phyloP scores from a whole-genome alignment of 441 rosid species.

The Jatropha podagrica region DNA sequence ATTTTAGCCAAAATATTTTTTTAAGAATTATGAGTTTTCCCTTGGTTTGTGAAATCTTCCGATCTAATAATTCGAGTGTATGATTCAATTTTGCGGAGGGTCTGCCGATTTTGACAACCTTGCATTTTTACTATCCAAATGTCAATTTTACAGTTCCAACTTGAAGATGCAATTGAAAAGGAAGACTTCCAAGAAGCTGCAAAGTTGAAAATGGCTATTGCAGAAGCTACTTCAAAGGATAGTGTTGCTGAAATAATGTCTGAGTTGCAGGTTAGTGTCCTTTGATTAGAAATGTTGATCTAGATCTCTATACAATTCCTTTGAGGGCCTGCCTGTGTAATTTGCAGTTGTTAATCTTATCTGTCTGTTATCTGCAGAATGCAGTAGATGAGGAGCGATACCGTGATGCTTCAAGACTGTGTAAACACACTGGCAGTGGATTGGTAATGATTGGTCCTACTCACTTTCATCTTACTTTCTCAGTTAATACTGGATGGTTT shows the following conservation, averaged over 20 bases:
- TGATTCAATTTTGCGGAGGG: too few relatives aligned
- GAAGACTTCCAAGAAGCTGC: slow-evolving; percentile 90
- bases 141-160: slow-evolving; percentile 59
- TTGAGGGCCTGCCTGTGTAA: slow-evolving; percentile 5
- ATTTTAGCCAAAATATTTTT: too few relatives aligned
- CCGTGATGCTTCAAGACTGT: slow-evolving; percentile 78
- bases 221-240: slow-evolving; percentile 68
- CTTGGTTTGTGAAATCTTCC: too few relatives aligned
- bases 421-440: slow-evolving; percentile 82
- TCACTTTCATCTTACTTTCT: slow-evolving; percentile 1
- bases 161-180: slow-evolving; percentile 82
- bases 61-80: too few relatives aligned
- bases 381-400: slow-evolving; percentile 82
- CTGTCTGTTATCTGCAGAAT: slow-evolving; percentile 40
- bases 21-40: too few relatives aligned
- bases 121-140: slow-evolving; percentile 14
- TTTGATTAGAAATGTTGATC: background rate
- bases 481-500: background rate
- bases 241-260: slow-evolving; percentile 74
- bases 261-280: slow-evolving; percentile 59
- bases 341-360: slow-evolving; percentile 20
- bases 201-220: slow-evolving; percentile 68
- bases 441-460: slow-evolving; percentile 51
- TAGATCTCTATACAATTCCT: background rate
- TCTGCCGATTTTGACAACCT: too few relatives aligned